Percentiles rank a stretch among this genome's conserved stretches.
These are phyloP conservation scores for Madurella mycetomatis DNA, from an alignment of 2,329 filamentous ascomycete species.

Conservation along the genomic window DNA sequence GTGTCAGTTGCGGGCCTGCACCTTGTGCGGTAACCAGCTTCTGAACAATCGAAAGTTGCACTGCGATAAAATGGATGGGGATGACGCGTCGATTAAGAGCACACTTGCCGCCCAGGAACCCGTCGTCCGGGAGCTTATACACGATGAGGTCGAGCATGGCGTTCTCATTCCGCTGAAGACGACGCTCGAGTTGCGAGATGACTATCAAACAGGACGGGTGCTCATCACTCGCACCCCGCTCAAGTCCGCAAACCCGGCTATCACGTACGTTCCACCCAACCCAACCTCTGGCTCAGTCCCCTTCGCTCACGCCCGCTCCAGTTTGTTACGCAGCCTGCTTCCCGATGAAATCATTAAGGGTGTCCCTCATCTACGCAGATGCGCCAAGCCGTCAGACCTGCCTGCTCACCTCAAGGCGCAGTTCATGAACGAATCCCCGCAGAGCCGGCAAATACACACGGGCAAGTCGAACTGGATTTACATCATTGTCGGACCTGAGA, in stretches of 20 bases:
- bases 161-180: conserved; percentile 62
- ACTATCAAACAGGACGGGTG: conserved; percentile 55
- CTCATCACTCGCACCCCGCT: conserved; percentile 70
- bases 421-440: conserved; percentile 55
- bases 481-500: conserved; percentile 50
- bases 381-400: conserved; percentile 66
- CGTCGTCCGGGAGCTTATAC: conserved; percentile 31
- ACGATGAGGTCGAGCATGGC: conserved; percentile 38
- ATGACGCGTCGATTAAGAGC: conserved; percentile 19
- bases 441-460: conserved; percentile 53
- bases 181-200: conserved; percentile 57
- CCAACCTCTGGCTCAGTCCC: neutral
- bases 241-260: conserved; percentile 65
- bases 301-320: conserved; percentile 34
- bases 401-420: conserved; percentile 60
- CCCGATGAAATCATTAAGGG: conserved; percentile 59
- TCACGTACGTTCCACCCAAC: conserved; percentile 54
- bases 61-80: conserved; percentile 21
- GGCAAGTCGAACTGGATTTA: conserved; percentile 59
- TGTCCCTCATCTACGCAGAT: conserved; percentile 69
- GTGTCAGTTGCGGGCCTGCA: neutral
- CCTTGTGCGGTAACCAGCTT: neutral
- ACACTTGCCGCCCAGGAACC: conserved; percentile 31
- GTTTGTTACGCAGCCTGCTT: conserved; percentile 52
- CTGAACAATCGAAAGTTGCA: neutral